Base-by-base conservation (phyloP, 2,329 filamentous ascomycete species). In the Calonectria hongkongensis region DNA sequence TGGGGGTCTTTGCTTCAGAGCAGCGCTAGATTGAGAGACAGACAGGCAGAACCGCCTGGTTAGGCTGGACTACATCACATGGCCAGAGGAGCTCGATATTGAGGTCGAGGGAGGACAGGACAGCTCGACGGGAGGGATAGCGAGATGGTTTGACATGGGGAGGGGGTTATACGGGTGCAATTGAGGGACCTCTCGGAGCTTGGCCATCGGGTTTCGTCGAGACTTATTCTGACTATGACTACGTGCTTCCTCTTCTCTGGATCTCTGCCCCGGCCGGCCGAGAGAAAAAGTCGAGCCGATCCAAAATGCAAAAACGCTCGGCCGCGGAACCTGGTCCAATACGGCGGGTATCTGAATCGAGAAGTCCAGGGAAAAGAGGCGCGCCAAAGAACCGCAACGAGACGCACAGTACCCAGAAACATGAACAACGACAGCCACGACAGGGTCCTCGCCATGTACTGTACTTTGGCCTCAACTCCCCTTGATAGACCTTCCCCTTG, bases 1-100 rank as follows among this genome's bases (percentile, higher is more conserved):
- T 64, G 45, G 70, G 45, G 70, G 58, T 41, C 39, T 64, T 68
- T 64, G 60, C 64, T 68, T 27, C 60, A 54, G 33, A 58, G 48
- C 62, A 66, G 43, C 60, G 66, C 70, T 72, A 72, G 70, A 65
- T 63, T 51, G 39, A 70, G 66, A 73, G 66, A 65, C 48, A 58
- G 39, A 65, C 48, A 58, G 39, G 65, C 47, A 48, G 47, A 66
- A 65, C 25, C 36, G 54, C 13, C 36, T 58, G 30, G 54, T 39
- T 58, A 58, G 27, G 54, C 30, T 58, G 54, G 25, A 39, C 54
- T 36, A 58, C 33, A 58, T 58, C 54, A 58, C 54, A 58, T 58
- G 54, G 54, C n/a, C 54, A 21, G 30, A 30, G 10, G 64, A 51
- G 39, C 27, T 36, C 51, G 28, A 41, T 27, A 45, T 28, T 27